Conservation (phyloP, 116 monocot species). For the Cymodocea nodosa region DNA sequence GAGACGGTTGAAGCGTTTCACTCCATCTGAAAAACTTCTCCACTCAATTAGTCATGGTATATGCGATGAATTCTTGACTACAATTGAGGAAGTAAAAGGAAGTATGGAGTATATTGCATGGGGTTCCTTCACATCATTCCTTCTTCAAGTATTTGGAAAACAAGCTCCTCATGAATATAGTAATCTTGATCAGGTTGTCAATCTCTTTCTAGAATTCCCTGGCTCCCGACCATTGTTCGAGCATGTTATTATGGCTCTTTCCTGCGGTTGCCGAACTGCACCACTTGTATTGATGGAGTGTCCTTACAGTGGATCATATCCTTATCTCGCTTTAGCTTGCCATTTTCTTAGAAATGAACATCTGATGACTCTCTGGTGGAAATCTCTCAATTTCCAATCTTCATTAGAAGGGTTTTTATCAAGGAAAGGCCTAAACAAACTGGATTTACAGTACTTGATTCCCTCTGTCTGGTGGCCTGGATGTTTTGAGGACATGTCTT, state of each 20-base stretch:
- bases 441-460: slow-evolving; percentile 64
- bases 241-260: slow-evolving; percentile 59
- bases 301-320: slow-evolving; percentile 79
- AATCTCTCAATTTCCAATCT: slow-evolving; percentile 46
- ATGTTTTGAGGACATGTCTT: slow-evolving; percentile 63
- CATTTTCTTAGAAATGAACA: slow-evolving; percentile 57
- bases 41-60: slow-evolving; percentile 62
- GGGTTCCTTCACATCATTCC: slow-evolving; percentile 39
- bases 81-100: slow-evolving; percentile 12
- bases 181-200: slow-evolving; percentile 46
- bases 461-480: slow-evolving; percentile 98
- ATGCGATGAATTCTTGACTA: slow-evolving; percentile 50
- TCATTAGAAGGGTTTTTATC: slow-evolving; percentile 80
- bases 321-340: slow-evolving; percentile 68
- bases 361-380: slow-evolving; percentile 76
- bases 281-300: slow-evolving; percentile 69
- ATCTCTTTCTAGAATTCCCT: slow-evolving; percentile 57
- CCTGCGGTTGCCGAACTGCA: slow-evolving; percentile 56
- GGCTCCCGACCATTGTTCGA: slow-evolving; percentile 36
- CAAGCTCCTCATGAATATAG: slow-evolving; percentile 56
- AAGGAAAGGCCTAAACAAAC: slow-evolving; percentile 71
- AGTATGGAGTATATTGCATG: slow-evolving; percentile 54
- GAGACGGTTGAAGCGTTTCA: slow-evolving; percentile 62
- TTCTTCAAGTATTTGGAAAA: slow-evolving; percentile 45
- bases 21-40: slow-evolving; percentile 48